These are phyloP conservation scores for Orbilia oligospora DNA, from an alignment of 2,329 filamentous ascomycete species.

Conservation along the genomic window DNA sequence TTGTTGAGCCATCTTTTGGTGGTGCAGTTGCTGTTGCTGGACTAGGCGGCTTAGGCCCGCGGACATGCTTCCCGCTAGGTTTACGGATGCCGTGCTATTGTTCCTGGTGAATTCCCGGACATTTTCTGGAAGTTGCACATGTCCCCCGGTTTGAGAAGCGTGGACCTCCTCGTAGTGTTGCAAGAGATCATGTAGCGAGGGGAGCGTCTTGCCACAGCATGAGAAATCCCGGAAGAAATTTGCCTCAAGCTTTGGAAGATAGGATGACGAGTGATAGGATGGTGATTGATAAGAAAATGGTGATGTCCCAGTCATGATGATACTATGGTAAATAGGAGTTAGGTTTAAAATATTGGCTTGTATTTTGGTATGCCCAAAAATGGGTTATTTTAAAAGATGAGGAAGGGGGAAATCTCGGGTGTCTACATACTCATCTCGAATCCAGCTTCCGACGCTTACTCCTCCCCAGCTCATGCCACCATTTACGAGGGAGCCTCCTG, in stretches of 20 bases:
- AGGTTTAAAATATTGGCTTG: constrained; percentile 14
- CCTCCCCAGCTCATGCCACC: constrained; percentile 97
- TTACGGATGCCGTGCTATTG: constrained; percentile 69
- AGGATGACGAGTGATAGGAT: constrained; percentile 95
- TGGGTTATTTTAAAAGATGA: not conserved
- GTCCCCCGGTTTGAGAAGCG: constrained; percentile 74
- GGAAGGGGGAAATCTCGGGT: constrained; percentile 5
- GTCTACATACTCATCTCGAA: constrained; percentile 91
- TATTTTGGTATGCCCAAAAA: constrained; percentile 4
- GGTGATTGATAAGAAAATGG: constrained; percentile 92
- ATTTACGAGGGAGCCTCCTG: constrained; percentile 52
- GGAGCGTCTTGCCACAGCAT: constrained; percentile 90
- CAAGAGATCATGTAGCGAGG: constrained; percentile 92
- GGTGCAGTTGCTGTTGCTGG: constrained; percentile 67
- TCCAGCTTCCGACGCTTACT: constrained; percentile 95
- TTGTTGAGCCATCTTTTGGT: constrained; percentile 61
- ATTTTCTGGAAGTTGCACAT: constrained; percentile 58
- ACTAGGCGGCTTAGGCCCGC: constrained; percentile 65
- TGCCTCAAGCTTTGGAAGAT: constrained; percentile 94
- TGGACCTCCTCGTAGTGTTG: constrained; percentile 98
- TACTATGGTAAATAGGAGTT: constrained; percentile 72
- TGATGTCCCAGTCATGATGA: constrained; percentile 96
- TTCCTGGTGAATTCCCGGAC: constrained; percentile 65
- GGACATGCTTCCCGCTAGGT: constrained; percentile 69
- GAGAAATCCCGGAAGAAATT: constrained; percentile 98